Base-by-base conservation (phyloP, 164 flowering plant genomes). In the Saururus chinensis region DNA sequence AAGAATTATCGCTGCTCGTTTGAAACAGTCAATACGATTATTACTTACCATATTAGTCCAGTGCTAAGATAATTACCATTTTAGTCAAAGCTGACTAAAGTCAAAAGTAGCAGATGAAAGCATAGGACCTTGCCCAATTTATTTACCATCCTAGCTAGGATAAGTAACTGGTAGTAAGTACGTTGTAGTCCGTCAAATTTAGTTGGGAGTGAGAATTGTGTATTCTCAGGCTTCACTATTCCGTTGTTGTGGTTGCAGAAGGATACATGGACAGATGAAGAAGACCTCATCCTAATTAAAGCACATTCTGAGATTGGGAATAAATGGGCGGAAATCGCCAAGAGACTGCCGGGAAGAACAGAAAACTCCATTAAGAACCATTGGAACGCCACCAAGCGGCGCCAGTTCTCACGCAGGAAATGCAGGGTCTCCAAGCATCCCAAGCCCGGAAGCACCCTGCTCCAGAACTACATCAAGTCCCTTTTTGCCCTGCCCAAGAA, bases 311-410 rank as follows among this genome's bases (percentile, higher is more conserved):
- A 84, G 60, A 70, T 88, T 23, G 96, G 97, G 13, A 91, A 88
- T 81, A 88, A 75, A 65, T 92, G 96, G 98, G 90, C 96, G 17
- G 95, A 88, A 58, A 91, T 91, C 22, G 88, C 92, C 9, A 91
- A 86, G 68, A 77, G 79, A 42, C 56, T 92, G 17, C 84, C 88
- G 0, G 95, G 95, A 45, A 81, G 98, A 65, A 84, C 96, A 0
- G 98, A 92, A 59, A 92, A 92, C 70, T 79, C 90, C 5, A 89
- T 87, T 17, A 92, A 92, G 57, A 92, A 92, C 75, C 95, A 87
- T 30, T 89, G 98, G 95, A 87, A 89, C 55, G 95, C 96, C 10
- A 86, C 98, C 19, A 87, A 85, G 61, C 77, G 95, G 65, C 81
- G 85, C 74, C 88, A 83, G 51, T 76, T 73, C 51, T 77, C 89